Evolutionary conservation across 257 asterid species (phyloP), one percentile per base, ranked within the genome.

Genomic region (Fraxinus americana): DNA sequence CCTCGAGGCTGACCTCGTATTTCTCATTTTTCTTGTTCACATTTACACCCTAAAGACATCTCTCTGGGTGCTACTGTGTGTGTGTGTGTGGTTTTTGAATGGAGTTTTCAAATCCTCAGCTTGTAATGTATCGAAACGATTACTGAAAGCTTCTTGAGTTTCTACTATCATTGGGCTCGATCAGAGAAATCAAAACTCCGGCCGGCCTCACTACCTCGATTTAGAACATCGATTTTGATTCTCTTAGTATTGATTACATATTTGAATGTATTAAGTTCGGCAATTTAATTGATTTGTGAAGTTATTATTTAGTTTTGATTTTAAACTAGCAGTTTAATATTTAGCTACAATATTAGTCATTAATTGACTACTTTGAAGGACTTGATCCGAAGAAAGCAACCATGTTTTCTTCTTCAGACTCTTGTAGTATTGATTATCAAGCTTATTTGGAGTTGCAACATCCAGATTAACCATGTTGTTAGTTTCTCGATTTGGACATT

Each of bases 71-170:
- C 50, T n/a, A 17, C 76, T 17, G 52, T 19, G n/a, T 36, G 39
- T 34, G 12, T 3, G 0, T 45, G 32, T 25, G 23, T 2, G 72
- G 69, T 70, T 35, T 27, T 34, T 41, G 10, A 43, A 88, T 90
- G 98, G 97, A 90, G 83, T 81, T 41, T 38, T 75, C 89, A 39
- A 80, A 77, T 82, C 83, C 89, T 43, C 81, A 87, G 87, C 71
- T 92, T 66, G 88, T 85, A 63, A 87, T 82, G 29, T 94, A 91
- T 84, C 96, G 97, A 66, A 71, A 82, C 81, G 99, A 95, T 92
- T 94, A 98, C 72, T 93, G 98, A 89, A 95, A 93, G 84, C 97
- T 95, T 71, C 87, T 95, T 69, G 93, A 93, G 75, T 93, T 87
- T 82, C 79, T 95, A 59, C 6, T 92, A 0, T 89, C 97, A 34